Percentiles rank a stretch among this genome's conserved stretches.
Evolutionary conservation across 2,329 filamentous ascomycete species (phyloP).

Genomic region (Colletotrichum euphorbiae): DNA sequence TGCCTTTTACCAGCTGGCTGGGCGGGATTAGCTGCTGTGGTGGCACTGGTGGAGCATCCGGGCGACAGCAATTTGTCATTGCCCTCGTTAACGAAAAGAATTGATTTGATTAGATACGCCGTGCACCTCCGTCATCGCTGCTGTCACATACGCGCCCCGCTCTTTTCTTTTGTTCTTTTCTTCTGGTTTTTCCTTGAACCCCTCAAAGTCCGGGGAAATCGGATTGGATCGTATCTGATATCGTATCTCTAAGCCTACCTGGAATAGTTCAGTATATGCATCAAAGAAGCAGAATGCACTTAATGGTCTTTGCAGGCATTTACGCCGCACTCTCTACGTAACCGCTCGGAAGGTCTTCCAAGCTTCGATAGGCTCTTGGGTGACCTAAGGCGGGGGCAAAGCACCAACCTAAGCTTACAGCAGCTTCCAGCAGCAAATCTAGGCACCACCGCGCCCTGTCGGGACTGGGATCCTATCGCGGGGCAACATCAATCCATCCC

Average conservation of each 20-base stretch:
- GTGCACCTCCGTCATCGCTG: constrained; percentile 10
- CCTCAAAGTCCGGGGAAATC: no score
- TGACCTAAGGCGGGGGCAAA: background rate
- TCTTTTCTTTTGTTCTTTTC: background rate
- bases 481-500: constrained; percentile 15
- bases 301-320: background rate
- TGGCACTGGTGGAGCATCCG: constrained; percentile 11
- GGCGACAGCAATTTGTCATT: constrained; percentile 30
- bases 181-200: background rate
- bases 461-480: constrained; percentile 9
- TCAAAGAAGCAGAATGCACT: no score
- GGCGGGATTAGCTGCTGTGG: constrained; percentile 3
- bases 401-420: constrained; percentile 4
- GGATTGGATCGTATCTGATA: no score
- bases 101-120: constrained; percentile 38
- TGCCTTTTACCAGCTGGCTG: constrained; percentile 12
- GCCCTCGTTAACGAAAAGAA: constrained; percentile 12
- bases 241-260: no score
- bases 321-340: constrained; percentile 22
- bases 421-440: constrained; percentile 13
- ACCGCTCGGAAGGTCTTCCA: background rate
- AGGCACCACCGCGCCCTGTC: constrained; percentile 2
- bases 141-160: constrained; percentile 19
- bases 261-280: no score
- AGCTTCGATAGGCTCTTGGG: no score